Evolutionary conservation across 495 filamentous ascomycete genomes (phyloP), one percentile per base, ranked within the genome.

Genomic region (Parathielavia hyrcaniae): DNA sequence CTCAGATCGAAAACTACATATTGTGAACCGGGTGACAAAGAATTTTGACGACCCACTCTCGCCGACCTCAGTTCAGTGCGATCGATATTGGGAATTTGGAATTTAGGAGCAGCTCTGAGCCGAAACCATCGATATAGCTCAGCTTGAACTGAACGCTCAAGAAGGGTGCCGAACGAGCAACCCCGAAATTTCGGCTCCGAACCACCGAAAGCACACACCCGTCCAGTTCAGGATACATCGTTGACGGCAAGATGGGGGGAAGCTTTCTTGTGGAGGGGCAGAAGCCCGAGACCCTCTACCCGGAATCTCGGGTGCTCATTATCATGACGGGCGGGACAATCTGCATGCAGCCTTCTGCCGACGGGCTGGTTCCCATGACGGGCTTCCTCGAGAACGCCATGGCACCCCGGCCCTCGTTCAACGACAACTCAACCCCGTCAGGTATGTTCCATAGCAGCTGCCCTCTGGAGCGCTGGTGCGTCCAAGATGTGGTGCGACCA

Each of bases 281-380:
- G 5, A 59, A 47, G 12, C 58, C 66, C 47, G 63, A 69, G 50
- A 41, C 68, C 36, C 71, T 60, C 32, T 74, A 72, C 58, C 82
- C 83, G 1, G 91, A 96, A 69, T 88, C 89, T 0, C 77, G 90
- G 55, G 88, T 96, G 9, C 76, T 96, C 55, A 86, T 96, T 59
- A 89, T 96, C 73, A 92, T 92, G 81, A 96, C 91, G 14, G 91
- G 93, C 47, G 93, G 93, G 19, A 97, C 93, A 1, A 97, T 98
- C 56, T 97, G 91, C 72, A 98, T 98, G 93, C 81, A 82, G 65
- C 81, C 78, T 13, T 86, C 83, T 4, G 76, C 79, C 0, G 79
- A 83, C 50, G 87, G 83, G 9, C 76, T 87, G 53, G 70, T 87
- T 10, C 87, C 89, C 19, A 88, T 88, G 14, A 76, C 83, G 65